Conservation (phyloP, 2,329 filamentous ascomycete species). For the Scedosporium boydii region DNA sequence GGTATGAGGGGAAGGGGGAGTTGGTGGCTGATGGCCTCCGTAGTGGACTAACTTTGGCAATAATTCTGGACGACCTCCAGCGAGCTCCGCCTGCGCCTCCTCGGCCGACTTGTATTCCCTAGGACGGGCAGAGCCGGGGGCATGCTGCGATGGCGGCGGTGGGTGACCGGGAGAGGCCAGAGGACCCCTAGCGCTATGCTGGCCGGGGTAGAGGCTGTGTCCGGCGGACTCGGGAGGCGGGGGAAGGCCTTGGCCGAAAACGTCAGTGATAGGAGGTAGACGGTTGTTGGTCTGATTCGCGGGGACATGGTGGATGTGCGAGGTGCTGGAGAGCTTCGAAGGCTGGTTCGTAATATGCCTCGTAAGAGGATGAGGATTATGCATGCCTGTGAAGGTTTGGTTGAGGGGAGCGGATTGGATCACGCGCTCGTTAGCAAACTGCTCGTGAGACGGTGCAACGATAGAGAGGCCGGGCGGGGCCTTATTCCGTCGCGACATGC, state of each 20-base stretch:
- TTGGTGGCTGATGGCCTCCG: slow-evolving; percentile 84
- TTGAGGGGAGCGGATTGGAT: slow-evolving; percentile 94
- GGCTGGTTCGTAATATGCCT: slow-evolving; percentile 74
- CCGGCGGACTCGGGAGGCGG: slow-evolving; percentile 15
- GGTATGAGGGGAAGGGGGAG: slow-evolving; percentile 71
- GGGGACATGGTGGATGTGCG: slow-evolving; percentile 83
- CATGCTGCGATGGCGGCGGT: slow-evolving; percentile 32
- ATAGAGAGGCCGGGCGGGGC: slow-evolving; percentile 87
- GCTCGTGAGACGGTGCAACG: slow-evolving; percentile 83
- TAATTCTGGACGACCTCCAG: slow-evolving; percentile 85
- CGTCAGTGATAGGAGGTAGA: slow-evolving; percentile 86
- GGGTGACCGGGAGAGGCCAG: slow-evolving; percentile 70
- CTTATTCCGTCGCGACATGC: slow-evolving; percentile 64
- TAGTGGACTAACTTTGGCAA: slow-evolving; percentile 94
- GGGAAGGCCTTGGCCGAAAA: slow-evolving; percentile 71
- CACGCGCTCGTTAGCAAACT: slow-evolving; percentile 87
- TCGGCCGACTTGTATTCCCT: slow-evolving; percentile 93
- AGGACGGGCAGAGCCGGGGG: slow-evolving; percentile 51
- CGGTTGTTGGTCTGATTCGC: slow-evolving; percentile 86
- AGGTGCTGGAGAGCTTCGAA: slow-evolving; percentile 72
- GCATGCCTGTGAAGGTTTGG: slow-evolving; percentile 88
- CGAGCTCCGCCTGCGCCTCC: slow-evolving; percentile 82
- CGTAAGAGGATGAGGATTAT: slow-evolving; percentile 66
- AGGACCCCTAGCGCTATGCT: slow-evolving; percentile 54
- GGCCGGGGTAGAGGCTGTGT: slow-evolving; percentile 45